A percentile compares a stretch with the other conserved stretches of the same genome.
These are phyloP conservation scores for Populus tremula DNA, from an alignment of 345 rosid genomes.

Conservation along the genomic window DNA sequence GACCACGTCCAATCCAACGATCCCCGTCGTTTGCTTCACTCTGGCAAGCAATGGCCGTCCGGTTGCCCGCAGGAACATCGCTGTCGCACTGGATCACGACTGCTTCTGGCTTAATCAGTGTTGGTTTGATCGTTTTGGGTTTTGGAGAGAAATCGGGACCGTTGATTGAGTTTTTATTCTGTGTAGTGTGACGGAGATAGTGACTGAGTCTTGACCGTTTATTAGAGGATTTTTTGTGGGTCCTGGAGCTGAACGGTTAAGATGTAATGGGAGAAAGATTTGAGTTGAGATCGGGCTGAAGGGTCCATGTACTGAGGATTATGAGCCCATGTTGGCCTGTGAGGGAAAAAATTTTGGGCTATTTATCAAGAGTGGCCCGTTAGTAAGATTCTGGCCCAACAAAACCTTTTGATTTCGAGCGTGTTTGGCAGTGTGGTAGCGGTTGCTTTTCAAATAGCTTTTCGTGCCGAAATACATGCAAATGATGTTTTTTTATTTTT, in stretches of 20 bases:
- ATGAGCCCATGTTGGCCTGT: no score
- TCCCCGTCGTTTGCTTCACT: constrained; percentile 91
- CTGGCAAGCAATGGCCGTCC: constrained; percentile 90
- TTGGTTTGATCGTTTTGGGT: neutral
- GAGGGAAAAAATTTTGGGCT: no score
- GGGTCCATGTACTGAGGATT: no score
- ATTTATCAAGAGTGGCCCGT: no score
- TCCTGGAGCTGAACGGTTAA: neutral
- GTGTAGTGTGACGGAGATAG: neutral
- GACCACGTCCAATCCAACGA: constrained; percentile 90
- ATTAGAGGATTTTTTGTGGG: neutral
- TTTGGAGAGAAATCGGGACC: neutral
- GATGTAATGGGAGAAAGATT: neutral
- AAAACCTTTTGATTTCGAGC: no score
- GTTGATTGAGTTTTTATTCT: neutral
- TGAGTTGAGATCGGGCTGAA: no score
- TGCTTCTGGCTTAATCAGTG: neutral
- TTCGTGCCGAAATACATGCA: no score
- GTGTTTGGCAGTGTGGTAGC: no score
- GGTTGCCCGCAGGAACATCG: constrained; percentile 71
- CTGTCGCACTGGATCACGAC: constrained; percentile 4
- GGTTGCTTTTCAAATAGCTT: no score
- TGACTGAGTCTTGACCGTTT: neutral
- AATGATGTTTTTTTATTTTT: no score
- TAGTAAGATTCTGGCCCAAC: no score